Conservation (phyloP, 257 asterid species). For the Forsythia viridissima region DNA sequence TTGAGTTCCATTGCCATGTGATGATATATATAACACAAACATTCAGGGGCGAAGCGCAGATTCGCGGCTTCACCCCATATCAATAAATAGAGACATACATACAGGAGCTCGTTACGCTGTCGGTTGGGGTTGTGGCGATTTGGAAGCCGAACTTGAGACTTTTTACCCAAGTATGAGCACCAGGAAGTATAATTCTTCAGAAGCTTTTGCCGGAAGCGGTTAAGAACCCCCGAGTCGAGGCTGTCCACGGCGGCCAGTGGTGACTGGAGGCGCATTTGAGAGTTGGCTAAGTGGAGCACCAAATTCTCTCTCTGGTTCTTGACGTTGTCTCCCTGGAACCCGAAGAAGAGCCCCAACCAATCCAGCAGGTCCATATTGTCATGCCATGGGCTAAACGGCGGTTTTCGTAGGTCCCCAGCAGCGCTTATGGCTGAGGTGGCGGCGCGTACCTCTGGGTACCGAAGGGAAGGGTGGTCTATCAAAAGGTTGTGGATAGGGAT, state of each 20-base stretch:
- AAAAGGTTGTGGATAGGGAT: constrained; percentile 76
- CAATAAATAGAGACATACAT: constrained; percentile 67
- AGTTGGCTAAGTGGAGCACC: constrained; percentile 85
- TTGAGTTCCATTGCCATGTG: constrained; percentile 89
- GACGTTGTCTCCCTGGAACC: constrained; percentile 87
- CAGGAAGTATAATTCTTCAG: constrained; percentile 73
- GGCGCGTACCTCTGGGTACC: constrained; percentile 85
- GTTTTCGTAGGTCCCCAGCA: constrained; percentile 68
- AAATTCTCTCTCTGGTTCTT: constrained; percentile 88
- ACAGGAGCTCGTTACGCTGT: constrained; percentile 79
- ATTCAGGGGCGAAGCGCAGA: constrained; percentile 77
- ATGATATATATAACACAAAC: constrained; percentile 85
- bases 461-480: constrained; percentile 78
- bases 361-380: constrained; percentile 73
- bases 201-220: constrained; percentile 66
- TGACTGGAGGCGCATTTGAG: constrained; percentile 86
- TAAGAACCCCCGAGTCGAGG: constrained; percentile 74
- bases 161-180: constrained; percentile 80
- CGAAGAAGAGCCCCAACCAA: constrained; percentile 95
- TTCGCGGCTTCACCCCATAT: constrained; percentile 96
- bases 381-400: constrained; percentile 65
- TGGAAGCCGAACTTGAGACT: constrained; percentile 75
- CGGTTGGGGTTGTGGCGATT: constrained; percentile 55
- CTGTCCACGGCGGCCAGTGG: constrained; percentile 57
- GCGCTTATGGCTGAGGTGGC: constrained; percentile 71